A percentile compares a stretch with the other conserved stretches of the same genome.
phyloP scores from a whole-genome alignment of 2,329 filamentous ascomycete genomes.

The Talaromyces sp. region DNA sequence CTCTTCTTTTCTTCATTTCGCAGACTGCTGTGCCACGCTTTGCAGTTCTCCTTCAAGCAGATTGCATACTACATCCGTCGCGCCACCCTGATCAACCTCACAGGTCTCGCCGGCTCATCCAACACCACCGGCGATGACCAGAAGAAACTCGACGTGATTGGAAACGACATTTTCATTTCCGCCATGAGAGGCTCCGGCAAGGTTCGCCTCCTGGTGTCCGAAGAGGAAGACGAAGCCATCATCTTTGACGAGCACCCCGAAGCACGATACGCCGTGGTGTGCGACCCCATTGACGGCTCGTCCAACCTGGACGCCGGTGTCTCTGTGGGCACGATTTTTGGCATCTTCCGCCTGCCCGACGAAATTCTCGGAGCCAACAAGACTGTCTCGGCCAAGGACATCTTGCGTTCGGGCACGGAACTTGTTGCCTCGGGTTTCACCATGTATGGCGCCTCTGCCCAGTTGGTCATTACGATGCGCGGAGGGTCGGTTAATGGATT shows the following conservation, averaged over 20 bases:
- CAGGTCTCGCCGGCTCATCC: constrained; percentile 86
- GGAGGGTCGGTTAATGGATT: constrained; percentile 91
- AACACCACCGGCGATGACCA: constrained; percentile 97
- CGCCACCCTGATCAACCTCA: constrained; percentile 90
- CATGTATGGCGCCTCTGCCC: constrained; percentile 97
- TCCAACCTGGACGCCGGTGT: constrained; percentile 98
- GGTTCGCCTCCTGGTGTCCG: constrained; percentile 88
- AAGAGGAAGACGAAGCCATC: constrained; percentile 93
- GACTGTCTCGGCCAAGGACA: constrained; percentile 61
- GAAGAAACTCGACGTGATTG: constrained; percentile 99
- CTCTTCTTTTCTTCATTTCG: neutral
- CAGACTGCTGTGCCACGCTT: constrained; percentile 90
- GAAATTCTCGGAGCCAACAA: constrained; percentile 44
- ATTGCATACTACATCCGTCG: constrained; percentile 99
- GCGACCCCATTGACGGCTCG: constrained; percentile 95
- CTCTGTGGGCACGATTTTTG: constrained; percentile 96
- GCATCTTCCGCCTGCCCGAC: constrained; percentile 81
- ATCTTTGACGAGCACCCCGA: constrained; percentile 69
- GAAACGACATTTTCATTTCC: constrained; percentile 94
- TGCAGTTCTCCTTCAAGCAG: constrained; percentile 99
- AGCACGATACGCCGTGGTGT: constrained; percentile 87
- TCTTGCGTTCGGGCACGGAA: constrained; percentile 84
- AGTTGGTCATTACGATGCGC: constrained; percentile 96
- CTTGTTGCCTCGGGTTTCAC: constrained; percentile 95
- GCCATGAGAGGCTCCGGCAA: constrained; percentile 91